Evolutionary conservation across 768 basidiomycete species (phyloP).

Genomic region (Lactarius indigo): DNA sequence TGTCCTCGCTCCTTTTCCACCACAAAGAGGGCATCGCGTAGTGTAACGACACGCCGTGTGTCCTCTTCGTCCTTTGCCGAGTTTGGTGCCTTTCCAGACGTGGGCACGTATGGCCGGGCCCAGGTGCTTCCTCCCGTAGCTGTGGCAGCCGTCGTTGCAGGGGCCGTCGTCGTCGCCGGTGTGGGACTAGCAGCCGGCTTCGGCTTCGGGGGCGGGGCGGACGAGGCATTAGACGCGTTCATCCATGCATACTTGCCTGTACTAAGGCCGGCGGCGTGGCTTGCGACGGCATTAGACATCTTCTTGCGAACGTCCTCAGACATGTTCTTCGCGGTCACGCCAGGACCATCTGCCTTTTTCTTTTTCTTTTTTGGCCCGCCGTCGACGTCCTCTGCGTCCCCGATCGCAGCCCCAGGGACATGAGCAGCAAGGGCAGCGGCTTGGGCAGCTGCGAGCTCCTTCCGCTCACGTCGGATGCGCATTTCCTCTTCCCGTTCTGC

Average conservation of each 20-base stretch:
- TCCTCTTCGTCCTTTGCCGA: constrained; percentile 47
- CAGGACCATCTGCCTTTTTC: constrained; percentile 79
- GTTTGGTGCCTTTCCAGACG: constrained; percentile 41
- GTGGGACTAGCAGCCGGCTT: constrained; percentile 30
- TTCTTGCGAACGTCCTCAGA: constrained; percentile 89
- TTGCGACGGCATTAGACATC: constrained; percentile 86
- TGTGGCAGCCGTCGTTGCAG: constrained; percentile 23
- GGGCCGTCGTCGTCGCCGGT: constrained; percentile 33
- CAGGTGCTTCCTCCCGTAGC: constrained; percentile 39
- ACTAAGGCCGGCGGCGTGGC: constrained; percentile 80
- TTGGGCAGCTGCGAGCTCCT: constrained; percentile 68
- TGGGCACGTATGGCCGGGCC: constrained; percentile 62
- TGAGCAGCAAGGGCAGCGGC: constrained; percentile 66
- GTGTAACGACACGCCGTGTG: constrained; percentile 54
- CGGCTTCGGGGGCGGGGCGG: constrained; percentile 36
- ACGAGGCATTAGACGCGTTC: constrained; percentile 56
- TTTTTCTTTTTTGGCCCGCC: constrained; percentile 68
- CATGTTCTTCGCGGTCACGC: constrained; percentile 85
- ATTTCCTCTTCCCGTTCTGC: constrained; percentile 83
- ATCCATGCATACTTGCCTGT: constrained; percentile 84
- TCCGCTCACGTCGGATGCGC: constrained; percentile 68
- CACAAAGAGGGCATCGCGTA: constrained; percentile 83
- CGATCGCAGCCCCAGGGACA: constrained; percentile 53
- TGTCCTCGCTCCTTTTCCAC: constrained; percentile 80
- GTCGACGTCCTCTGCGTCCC: constrained; percentile 44